phyloP scores from a whole-genome alignment of 176 grass and related monocot species.

The Puccinellia tenuiflora region DNA sequence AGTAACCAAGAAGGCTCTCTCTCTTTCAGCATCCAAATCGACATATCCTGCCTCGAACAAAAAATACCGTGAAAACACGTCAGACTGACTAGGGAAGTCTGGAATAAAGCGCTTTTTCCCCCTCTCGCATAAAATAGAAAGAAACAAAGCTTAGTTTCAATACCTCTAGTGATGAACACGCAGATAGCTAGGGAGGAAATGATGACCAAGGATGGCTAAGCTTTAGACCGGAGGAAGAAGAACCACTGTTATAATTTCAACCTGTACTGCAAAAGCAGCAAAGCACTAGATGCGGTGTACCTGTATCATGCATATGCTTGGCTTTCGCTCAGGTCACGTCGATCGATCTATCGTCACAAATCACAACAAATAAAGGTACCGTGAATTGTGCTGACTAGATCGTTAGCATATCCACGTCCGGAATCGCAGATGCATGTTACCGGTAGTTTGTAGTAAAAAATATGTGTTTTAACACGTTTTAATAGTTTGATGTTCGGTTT shows the following conservation, averaged over 20 bases:
- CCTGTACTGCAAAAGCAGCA: conserved; percentile 14
- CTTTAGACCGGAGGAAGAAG: conserved; percentile 28
- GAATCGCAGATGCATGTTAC: neutral
- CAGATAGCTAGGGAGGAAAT: conserved; percentile 16
- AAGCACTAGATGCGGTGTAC: neutral
- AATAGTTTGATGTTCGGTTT: neutral
- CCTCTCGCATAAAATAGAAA: neutral
- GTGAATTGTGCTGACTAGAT: neutral
- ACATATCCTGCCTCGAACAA: neutral
- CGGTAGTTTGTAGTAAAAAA: neutral
- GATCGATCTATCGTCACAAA: neutral
- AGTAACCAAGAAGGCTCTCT: conserved; percentile 2
- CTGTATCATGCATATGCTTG: neutral
- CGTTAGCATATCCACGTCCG: neutral
- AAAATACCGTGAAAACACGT: conserved; percentile 37
- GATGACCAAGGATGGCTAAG: neutral
- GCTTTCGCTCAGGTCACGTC: neutral
- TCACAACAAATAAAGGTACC: neutral
- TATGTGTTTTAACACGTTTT: neutral
- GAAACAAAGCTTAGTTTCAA: conserved; percentile 16
- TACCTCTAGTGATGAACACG: conserved; percentile 4
- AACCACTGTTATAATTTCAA: conserved; percentile 27
- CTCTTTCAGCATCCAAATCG: conserved; percentile 10
- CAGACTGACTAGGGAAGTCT: conserved; percentile 22
- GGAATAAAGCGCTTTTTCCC: conserved; percentile 26